phyloP scores from a whole-genome alignment of 2,329 filamentous ascomycete species.

The Paecilomyces dactylethromorphus region DNA sequence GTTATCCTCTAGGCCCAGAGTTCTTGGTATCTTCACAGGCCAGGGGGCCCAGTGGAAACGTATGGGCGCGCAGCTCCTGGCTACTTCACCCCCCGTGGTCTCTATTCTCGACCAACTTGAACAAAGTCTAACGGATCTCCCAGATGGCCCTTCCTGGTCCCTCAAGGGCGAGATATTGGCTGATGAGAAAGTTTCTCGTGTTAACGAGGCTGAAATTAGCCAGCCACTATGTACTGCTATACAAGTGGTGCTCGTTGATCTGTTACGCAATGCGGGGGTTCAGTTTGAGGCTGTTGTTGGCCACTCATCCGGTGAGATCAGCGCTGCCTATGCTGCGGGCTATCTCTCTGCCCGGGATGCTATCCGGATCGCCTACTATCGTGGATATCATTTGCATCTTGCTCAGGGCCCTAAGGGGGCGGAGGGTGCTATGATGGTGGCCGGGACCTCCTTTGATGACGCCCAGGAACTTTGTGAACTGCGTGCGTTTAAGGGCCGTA shows the following conservation, averaged over 20 bases:
- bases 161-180: slow-evolving; percentile 12
- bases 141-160: slow-evolving; percentile 8
- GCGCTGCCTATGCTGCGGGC: slow-evolving; percentile 45
- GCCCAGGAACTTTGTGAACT: slow-evolving; percentile 22
- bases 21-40: slow-evolving; percentile 22
- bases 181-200: slow-evolving; percentile 3
- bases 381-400: slow-evolving; percentile 28
- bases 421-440: slow-evolving; percentile 45
- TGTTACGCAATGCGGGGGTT: slow-evolving; percentile 21
- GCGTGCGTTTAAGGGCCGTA: slow-evolving; percentile 17
- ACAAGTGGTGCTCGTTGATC: slow-evolving; percentile 13
- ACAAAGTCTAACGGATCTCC: background rate
- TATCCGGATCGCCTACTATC: slow-evolving; percentile 42
- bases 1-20: too few species aligned
- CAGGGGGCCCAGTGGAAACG: slow-evolving; percentile 24
- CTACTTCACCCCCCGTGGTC: background rate
- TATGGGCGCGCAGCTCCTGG: slow-evolving; percentile 15
- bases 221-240: slow-evolving; percentile 18
- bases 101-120: background rate
- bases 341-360: slow-evolving; percentile 36
- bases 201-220: slow-evolving; percentile 11
- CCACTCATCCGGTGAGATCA: slow-evolving; percentile 47
- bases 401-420: slow-evolving; percentile 6
- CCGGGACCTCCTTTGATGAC: slow-evolving; percentile 32
- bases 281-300: slow-evolving; percentile 33